These are phyloP conservation scores for Aspergillus wentii DNA, from an alignment of 495 filamentous ascomycete genomes.

Conservation along the genomic window DNA sequence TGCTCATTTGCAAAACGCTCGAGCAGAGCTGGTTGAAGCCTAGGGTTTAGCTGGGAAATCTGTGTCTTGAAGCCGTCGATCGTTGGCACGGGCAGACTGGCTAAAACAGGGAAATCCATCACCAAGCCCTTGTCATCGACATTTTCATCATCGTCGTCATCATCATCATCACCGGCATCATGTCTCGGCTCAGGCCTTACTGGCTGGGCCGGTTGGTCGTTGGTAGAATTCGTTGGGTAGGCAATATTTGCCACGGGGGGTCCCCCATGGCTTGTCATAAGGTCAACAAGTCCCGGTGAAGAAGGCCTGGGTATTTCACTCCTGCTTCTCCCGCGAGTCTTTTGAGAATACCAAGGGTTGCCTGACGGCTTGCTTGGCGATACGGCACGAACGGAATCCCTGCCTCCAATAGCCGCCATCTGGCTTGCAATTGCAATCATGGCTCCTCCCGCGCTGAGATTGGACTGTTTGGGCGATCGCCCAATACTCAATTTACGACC, in stretches of 20 bases:
- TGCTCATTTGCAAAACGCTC: constrained; percentile 84
- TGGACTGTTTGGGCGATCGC: constrained; percentile 54
- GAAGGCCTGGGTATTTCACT: constrained; percentile 61
- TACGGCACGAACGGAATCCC: constrained; percentile 45
- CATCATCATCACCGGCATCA: constrained; percentile 29
- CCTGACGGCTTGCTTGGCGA: constrained; percentile 46
- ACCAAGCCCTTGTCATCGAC: constrained; percentile 37
- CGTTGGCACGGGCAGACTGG: constrained; percentile 61
- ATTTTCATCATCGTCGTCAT: constrained; percentile 43
- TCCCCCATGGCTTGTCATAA: constrained; percentile 46
- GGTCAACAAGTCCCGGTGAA: constrained; percentile 34
- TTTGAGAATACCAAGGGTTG: constrained; percentile 46
- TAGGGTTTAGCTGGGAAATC: constrained; percentile 67
- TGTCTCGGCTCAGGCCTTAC: constrained; percentile 1
- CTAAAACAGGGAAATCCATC: constrained; percentile 43
- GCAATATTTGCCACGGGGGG: constrained; percentile 42
- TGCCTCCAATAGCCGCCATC: constrained; percentile 59
- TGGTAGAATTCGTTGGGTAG: constrained; percentile 24
- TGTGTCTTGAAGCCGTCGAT: constrained; percentile 74
- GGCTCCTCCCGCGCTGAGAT: constrained; percentile 53
- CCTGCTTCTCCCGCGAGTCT: constrained; percentile 64
- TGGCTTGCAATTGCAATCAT: constrained; percentile 58
- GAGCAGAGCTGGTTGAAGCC: constrained; percentile 61
- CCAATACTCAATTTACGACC: constrained; percentile 52
- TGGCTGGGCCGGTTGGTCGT: constrained; percentile 4